A percentile compares a stretch with the other conserved stretches of the same genome.
Evolutionary conservation across 2,329 filamentous ascomycete genomes (phyloP).

Genomic region (Venturia pyrina): DNA sequence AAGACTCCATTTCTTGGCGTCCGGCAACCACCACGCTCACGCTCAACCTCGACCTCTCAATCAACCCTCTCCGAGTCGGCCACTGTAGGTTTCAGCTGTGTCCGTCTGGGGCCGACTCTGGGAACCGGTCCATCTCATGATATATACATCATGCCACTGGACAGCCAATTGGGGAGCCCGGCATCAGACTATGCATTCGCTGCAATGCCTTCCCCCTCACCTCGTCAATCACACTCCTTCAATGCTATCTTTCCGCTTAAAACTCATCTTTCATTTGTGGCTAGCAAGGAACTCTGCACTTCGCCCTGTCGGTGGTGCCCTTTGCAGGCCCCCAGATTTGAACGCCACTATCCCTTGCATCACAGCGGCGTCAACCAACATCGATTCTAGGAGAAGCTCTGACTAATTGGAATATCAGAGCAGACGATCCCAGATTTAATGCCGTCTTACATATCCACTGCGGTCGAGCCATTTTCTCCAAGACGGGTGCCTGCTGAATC

Average conservation of each 20-base stretch:
- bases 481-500: neutral
- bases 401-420: too few species aligned
- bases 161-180: neutral
- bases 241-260: neutral
- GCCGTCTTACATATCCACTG: neutral
- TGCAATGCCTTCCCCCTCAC: neutral
- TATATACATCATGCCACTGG: neutral
- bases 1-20: neutral
- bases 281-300: neutral
- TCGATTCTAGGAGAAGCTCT: neutral
- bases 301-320: neutral
- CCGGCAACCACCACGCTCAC: too few species aligned
- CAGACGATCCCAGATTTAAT: neutral
- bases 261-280: neutral
- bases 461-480: neutral
- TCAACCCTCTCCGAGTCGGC: too few species aligned
- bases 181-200: neutral
- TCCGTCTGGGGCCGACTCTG: neutral
- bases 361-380: neutral
- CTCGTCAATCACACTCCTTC: neutral
- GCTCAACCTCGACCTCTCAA: too few species aligned
- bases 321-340: neutral
- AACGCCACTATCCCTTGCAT: constrained; percentile 1
- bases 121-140: neutral
- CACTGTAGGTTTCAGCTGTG: too few species aligned